These are phyloP conservation scores for Tetradesmus lagerheimii DNA, from an alignment of 139 green algal genomes.

Conservation along the genomic window DNA sequence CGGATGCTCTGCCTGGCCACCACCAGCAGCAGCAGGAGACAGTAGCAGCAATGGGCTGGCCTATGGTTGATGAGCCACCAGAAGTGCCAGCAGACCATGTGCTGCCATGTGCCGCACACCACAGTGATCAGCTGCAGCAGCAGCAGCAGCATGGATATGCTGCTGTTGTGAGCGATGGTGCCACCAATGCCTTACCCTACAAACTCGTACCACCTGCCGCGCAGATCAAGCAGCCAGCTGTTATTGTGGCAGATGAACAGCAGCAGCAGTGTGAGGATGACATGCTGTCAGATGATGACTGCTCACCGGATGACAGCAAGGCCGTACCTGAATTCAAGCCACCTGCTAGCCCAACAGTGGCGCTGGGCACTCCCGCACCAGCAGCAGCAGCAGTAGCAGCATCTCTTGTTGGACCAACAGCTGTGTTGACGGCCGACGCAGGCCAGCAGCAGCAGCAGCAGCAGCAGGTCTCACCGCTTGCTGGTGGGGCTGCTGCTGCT, in stretches of 20 bases:
- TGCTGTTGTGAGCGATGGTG: not conserved
- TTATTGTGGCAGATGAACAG: not conserved
- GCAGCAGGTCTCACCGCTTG: not conserved
- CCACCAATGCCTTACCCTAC: not conserved
- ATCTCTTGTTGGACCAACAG: not conserved
- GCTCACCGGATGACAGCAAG: not conserved
- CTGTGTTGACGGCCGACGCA: too few species aligned
- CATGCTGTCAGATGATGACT: not conserved
- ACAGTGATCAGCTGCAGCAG: not conserved
- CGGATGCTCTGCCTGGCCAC: not conserved
- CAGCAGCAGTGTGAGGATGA: not conserved
- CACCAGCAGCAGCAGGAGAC: not conserved
- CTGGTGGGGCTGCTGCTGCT: not conserved
- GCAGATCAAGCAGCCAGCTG: not conserved
- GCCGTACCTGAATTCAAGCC: not conserved
- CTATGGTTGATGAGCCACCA: not conserved
- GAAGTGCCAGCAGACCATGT: too few species aligned
- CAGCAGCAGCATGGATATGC: not conserved
- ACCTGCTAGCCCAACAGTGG: not conserved
- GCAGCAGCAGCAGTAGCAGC: conserved; percentile 23
- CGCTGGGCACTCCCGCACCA: not conserved
- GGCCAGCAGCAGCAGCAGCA: conserved; percentile 1
- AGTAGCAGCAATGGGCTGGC: not conserved
- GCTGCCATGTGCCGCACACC: not conserved
- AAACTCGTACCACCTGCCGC: not conserved